Evolutionary conservation across 192 early-diverging fungal genomes (phyloP).

Genomic region (Geranomyces variabilis): DNA sequence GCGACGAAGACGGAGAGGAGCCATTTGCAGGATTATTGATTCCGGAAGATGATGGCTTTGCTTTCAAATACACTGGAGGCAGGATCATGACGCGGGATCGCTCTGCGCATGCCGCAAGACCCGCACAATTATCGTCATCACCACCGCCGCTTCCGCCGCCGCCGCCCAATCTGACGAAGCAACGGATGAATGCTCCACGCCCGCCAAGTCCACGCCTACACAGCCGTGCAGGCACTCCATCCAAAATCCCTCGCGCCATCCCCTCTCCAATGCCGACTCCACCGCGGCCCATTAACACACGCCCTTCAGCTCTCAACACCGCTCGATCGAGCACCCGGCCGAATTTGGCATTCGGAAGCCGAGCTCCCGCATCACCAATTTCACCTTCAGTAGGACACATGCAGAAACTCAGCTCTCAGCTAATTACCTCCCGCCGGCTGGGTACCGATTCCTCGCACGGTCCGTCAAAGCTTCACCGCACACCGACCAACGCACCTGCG

Average conservation of each 20-base stretch:
- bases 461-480: slow-evolving; percentile 15
- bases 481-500: slow-evolving; percentile 23
- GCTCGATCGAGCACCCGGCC: neutral
- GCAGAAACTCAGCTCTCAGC: slow-evolving; percentile 4
- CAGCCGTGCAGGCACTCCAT: slow-evolving; percentile 8
- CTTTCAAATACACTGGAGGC: too few relatives aligned
- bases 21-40: slow-evolving; percentile 20
- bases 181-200: too few relatives aligned
- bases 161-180: neutral
- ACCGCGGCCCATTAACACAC: neutral
- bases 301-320: neutral
- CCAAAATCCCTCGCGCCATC: slow-evolving; percentile 17
- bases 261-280: slow-evolving; percentile 7
- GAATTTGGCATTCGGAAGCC: neutral
- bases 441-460: neutral
- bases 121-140: neutral
- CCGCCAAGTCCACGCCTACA: neutral
- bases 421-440: neutral
- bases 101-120: neutral
- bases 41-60: slow-evolving; percentile 1
- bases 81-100: too few relatives aligned
- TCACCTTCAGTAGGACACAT: slow-evolving; percentile 7
- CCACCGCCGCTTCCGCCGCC: neutral
- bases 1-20: slow-evolving; percentile 1
- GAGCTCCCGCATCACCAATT: neutral